A percentile compares a stretch with the other conserved stretches of the same genome.
phyloP scores from a whole-genome alignment of 352 stramenopile genomes.

The Phytophthora citricola region DNA sequence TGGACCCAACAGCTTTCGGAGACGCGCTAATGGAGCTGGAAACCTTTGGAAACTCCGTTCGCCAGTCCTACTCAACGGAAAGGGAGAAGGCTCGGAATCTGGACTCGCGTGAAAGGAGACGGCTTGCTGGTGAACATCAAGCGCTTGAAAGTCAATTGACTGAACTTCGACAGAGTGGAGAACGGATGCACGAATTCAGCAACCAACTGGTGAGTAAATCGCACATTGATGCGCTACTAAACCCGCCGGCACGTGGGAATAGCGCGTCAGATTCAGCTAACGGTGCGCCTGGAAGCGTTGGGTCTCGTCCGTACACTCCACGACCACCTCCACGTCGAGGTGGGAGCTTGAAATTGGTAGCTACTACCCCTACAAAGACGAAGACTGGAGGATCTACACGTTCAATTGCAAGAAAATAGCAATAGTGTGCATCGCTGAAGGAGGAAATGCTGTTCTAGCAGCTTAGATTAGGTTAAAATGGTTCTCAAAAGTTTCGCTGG shows the following conservation, averaged over 20 bases:
- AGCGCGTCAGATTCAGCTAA: neutral
- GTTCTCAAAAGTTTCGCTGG: conserved; percentile 21
- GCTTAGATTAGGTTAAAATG: conserved; percentile 40
- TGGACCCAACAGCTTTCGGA: conserved; percentile 59
- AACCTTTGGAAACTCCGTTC: conserved; percentile 59
- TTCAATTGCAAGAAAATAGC: neutral
- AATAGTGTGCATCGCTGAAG: neutral
- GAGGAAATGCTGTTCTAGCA: conserved; percentile 21
- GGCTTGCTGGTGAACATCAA: conserved; percentile 39
- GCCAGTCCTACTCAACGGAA: conserved; percentile 48
- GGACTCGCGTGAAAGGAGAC: conserved; percentile 43
- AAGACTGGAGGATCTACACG: neutral
- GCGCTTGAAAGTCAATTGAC: conserved; percentile 51
- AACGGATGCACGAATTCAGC: conserved; percentile 66
- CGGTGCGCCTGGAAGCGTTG: conserved; percentile 6
- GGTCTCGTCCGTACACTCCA: conserved; percentile 24
- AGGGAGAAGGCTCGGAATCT: conserved; percentile 44
- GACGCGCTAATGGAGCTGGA: conserved; percentile 64
- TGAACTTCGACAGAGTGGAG: conserved; percentile 41
- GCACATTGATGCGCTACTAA: conserved; percentile 45
- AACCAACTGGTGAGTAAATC: conserved; percentile 71
- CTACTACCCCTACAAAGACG: neutral
- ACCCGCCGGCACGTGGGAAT: neutral
- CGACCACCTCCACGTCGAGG: conserved; percentile 19
- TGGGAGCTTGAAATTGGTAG: conserved; percentile 6